Evolutionary conservation across 2,329 filamentous ascomycete species (phyloP).

Genomic region (Clarireedia monteithiana): DNA sequence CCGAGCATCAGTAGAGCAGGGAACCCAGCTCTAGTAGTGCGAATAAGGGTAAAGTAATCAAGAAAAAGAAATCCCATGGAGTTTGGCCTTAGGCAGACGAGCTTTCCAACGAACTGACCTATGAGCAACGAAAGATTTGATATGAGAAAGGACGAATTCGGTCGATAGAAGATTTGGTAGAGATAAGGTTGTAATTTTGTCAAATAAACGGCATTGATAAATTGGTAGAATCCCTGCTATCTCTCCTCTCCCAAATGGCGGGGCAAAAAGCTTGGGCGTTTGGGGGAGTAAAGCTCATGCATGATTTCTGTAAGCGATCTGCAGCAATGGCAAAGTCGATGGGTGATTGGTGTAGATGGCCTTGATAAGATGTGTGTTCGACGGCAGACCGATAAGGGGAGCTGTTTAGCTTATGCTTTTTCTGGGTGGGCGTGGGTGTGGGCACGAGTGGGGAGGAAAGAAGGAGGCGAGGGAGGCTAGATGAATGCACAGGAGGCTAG

Average conservation of each 20-base stretch:
- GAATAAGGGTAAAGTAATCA: too few relatives aligned
- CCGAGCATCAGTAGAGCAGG: too few relatives aligned
- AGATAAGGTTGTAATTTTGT: slow-evolving; percentile 8
- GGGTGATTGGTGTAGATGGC: background rate
- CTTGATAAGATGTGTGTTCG: too few relatives aligned
- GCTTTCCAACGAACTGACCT: too few relatives aligned
- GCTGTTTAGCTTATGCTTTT: background rate
- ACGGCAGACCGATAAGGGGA: background rate
- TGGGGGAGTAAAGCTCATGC: background rate
- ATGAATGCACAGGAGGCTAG: too few relatives aligned
- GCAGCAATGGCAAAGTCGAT: background rate
- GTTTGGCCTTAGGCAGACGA: too few relatives aligned
- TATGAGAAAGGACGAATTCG: background rate
- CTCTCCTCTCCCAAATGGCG: background rate
- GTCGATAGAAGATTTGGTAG: background rate
- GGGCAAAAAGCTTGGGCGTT: slow-evolving; percentile 2
- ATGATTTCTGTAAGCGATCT: background rate
- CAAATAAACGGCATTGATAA: slow-evolving; percentile 1
- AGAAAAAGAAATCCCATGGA: too few relatives aligned
- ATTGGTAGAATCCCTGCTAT: background rate
- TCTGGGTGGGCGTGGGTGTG: too few relatives aligned
- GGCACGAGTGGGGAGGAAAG: too few relatives aligned
- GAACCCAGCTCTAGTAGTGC: too few relatives aligned
- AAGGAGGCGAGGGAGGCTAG: too few relatives aligned
- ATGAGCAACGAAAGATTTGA: too few relatives aligned